phyloP scores from a whole-genome alignment of 768 basidiomycete species.

The Russula ochroleuca region DNA sequence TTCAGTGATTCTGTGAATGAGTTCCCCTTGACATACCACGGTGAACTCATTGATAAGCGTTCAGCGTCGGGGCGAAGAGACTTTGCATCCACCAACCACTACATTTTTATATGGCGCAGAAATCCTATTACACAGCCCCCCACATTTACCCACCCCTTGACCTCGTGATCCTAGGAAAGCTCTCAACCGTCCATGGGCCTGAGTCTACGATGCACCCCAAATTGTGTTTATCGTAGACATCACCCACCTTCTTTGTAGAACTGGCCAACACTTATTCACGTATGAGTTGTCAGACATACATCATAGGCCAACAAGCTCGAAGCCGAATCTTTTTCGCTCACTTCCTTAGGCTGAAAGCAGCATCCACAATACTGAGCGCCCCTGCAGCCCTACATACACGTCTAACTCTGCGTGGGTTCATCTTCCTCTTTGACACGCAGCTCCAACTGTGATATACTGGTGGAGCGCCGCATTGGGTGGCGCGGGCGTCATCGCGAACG shows the following conservation, averaged over 20 bases:
- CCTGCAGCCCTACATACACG: no score
- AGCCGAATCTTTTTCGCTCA: not conserved
- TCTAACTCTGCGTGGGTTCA: slow-evolving; percentile 5
- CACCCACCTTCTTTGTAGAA: not conserved
- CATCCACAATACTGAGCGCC: slow-evolving; percentile 13
- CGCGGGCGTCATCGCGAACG: slow-evolving; percentile 12
- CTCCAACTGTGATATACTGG: not conserved
- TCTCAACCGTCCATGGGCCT: no score
- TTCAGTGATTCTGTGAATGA: no score
- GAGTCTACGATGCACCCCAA: not conserved
- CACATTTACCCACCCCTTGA: no score
- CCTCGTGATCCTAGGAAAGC: no score
- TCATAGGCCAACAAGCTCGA: not conserved
- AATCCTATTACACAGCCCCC: no score
- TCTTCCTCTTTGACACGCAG: slow-evolving; percentile 12
- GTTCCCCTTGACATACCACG: no score
- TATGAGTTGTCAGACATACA: not conserved
- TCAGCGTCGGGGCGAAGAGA: no score
- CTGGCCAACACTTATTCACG: not conserved
- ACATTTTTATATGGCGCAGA: no score
- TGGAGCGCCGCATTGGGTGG: slow-evolving; percentile 15
- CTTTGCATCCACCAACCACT: no score
- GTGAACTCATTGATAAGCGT: no score
- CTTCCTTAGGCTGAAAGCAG: slow-evolving; percentile 15
- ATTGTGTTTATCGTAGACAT: not conserved